Evolutionary conservation across 441 rosid genomes (phyloP), one percentile per base, ranked within the genome.

Genomic region (Syzygium malaccense): DNA sequence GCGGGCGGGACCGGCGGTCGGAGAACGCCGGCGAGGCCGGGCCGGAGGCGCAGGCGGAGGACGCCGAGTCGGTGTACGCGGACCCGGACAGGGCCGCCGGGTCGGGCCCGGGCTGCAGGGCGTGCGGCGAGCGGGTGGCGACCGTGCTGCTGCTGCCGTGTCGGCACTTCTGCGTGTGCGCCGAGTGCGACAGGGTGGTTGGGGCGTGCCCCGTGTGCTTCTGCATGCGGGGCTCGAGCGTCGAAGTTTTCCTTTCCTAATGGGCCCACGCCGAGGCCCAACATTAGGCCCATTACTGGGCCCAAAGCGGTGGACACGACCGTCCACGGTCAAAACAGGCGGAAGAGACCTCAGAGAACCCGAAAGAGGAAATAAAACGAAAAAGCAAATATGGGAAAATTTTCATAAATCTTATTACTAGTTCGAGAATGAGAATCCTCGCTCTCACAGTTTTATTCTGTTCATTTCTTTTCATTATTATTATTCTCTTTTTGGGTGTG

Each of bases 51-150:
- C 64, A 91, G 4, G 95, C 90, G 8, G 95, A 93, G 51, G 94
- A 92, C 78, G 93, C 92, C 75, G 97, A 56, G 55, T 58, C 95
- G 87, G 99, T 94, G 89, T 98, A 97, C 89, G 98, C 97, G 12
- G 99, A 95, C 91, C 97, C 99, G 9, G 97, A 75, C 28, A 45
- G 83, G n/a, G 51, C n/a, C 51, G 86, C 33, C 17, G 86, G 87
- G 48, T 55, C 55, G 45, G 55, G 83, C 7, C 84, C 60, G 60
- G 55, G 85, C 26, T 88, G 89, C 84, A 88, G 56, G 85, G 66
- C 55, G 28, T 88, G 89, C 85, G 55, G 85, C 60, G 37, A 79
- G 89, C 75, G 71, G 87, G 87, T 48, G 87, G 87, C 87, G 75
- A 86, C 87, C 71, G 89, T 88, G 89, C 87, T 88, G 20, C 66